Evolutionary conservation across 2,329 filamentous ascomycete species (phyloP).

Genomic region (Cadophora luteo-olivacea): DNA sequence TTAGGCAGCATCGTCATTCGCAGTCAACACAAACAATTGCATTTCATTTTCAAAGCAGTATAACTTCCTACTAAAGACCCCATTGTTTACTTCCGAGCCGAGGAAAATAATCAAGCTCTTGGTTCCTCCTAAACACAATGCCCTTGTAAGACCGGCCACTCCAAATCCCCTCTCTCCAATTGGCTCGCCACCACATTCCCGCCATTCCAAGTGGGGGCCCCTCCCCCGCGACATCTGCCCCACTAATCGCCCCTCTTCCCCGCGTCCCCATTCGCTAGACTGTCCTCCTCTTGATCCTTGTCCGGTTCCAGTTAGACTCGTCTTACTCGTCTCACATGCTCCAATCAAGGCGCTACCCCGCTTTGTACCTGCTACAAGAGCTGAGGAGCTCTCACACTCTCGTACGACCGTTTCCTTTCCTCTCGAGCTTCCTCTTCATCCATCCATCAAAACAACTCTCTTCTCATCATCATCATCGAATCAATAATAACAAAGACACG

Average conservation of each 20-base stretch:
- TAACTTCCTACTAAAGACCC: too few relatives aligned
- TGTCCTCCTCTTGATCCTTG: background rate
- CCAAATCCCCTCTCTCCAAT: background rate
- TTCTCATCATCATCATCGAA: background rate
- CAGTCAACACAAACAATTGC: too few relatives aligned
- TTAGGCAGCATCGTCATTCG: too few relatives aligned
- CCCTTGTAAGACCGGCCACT: too few relatives aligned
- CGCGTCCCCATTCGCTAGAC: slow-evolving; percentile 20
- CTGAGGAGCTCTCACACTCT: background rate
- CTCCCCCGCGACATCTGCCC: slow-evolving; percentile 3
- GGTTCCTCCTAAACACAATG: too few relatives aligned
- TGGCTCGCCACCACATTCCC: background rate
- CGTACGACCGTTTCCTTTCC: background rate
- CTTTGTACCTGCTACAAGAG: slow-evolving; percentile 19
- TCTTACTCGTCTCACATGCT: slow-evolving; percentile 13
- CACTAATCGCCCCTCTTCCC: slow-evolving; percentile 25
- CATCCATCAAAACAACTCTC: background rate
- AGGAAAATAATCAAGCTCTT: background rate
- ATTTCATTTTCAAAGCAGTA: background rate
- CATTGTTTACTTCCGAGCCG: background rate
- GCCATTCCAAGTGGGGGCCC: background rate
- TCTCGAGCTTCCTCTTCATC: background rate
- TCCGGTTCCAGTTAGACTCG: slow-evolving; percentile 6
- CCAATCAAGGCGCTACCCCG: slow-evolving; percentile 15
- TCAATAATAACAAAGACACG: background rate